Evolutionary conservation across 2,329 filamentous ascomycete genomes (phyloP).

Genomic region (Dactylellina drechsleri): DNA sequence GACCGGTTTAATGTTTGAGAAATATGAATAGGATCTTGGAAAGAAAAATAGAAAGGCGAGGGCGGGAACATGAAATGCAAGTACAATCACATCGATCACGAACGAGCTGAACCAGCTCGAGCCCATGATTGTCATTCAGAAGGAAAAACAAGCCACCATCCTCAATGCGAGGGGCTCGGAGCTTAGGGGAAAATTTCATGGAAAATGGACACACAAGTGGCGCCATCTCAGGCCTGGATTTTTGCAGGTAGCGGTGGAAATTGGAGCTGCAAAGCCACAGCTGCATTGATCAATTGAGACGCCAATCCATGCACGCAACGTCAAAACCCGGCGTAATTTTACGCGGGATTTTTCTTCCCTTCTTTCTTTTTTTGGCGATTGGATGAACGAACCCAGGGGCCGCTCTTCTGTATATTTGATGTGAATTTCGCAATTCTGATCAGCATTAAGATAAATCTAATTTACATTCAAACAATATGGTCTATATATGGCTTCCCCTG

Average conservation of each 20-base stretch:
- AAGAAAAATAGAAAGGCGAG: neutral
- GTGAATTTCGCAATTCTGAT: conserved; percentile 19
- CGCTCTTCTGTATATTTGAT: neutral
- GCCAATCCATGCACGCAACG: neutral
- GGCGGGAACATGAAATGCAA: too few relatives aligned
- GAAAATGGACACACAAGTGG: too few relatives aligned
- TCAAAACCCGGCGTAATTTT: too few relatives aligned
- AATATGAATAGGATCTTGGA: neutral
- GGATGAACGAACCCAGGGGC: neutral
- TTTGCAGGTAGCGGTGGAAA: conserved; percentile 17
- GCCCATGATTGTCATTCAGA: too few relatives aligned
- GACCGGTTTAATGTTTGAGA: neutral
- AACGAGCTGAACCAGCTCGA: too few relatives aligned
- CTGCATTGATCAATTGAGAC: neutral
- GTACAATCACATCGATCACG: too few relatives aligned
- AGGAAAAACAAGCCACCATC: too few relatives aligned
- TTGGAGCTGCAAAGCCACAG: conserved; percentile 4
- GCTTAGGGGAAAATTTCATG: too few relatives aligned
- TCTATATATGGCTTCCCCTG: too few relatives aligned
- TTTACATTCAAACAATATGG: too few relatives aligned
- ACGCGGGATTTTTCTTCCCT: too few relatives aligned
- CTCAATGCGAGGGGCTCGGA: too few relatives aligned
- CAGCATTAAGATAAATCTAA: conserved; percentile 15
- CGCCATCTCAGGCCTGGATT: neutral
- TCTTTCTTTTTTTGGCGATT: neutral